Base-by-base conservation (phyloP, 2,329 filamentous ascomycete species). In the Epichloe hybrida region DNA sequence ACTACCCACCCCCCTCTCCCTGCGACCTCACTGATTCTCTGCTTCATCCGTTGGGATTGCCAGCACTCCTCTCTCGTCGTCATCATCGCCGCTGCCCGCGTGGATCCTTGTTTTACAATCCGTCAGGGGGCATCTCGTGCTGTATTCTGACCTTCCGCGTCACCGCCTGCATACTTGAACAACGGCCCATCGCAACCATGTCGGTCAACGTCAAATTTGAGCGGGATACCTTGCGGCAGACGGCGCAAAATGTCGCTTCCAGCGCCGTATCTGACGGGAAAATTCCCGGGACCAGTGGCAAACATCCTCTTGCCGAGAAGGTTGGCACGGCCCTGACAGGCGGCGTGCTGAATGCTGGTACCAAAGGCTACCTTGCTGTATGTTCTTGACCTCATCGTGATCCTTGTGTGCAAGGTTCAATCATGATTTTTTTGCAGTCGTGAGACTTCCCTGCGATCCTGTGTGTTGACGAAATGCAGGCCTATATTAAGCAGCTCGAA, bases 401-500 rank as follows among this genome's bases (percentile, higher is more conserved):
- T 23, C 17, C 5, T 34, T 27, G 35, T 3, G 9, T 17, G 27
- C 17, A 9, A 15, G 20, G 15, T 43, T 15, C 39, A 41, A 42
- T 11, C n/a, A 27, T 31, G 11, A 9, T 4, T 9, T 2, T 27
- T 3, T 27, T 31, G 21, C 13, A 27, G 12, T 12, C 11, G 23
- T 12, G 27, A 40, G 20, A 27, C 40, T 48, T 6, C 46, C 46
- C 34, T 5, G 27, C 11, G 21, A 43, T 31, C 5, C 34, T 39
- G 5, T 21, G 17, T 40, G 8, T 42, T 27, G 8, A 42, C 21
- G 15, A 27, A 45, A 39, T 45, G 55, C 64, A 95, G 90, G 83
- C 84, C 66, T 97, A 97, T 72, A 84, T 97, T 66, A 84, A 87
- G 73, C 86, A 95, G 72, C 84, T 97, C 60, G 89, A 96, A 72